Base-by-base conservation (phyloP, 108 stramenopile genomes). In the Parmales sp. region DNA sequence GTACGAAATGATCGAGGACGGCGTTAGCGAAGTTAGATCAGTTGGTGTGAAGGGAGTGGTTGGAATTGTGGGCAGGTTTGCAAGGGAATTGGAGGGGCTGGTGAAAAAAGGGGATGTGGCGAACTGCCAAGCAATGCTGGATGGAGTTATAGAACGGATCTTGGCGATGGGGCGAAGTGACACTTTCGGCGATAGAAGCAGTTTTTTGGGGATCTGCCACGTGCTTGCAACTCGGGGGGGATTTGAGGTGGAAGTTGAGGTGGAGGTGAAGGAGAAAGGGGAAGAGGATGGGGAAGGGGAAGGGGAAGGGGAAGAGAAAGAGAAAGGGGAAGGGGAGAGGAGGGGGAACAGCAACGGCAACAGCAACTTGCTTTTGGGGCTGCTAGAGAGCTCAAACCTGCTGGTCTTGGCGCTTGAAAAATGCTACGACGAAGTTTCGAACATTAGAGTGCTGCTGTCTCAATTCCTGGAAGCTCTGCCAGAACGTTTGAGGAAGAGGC, bases 1-100 rank as follows among this genome's bases (percentile, higher is more conserved):
- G 36, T 83, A 86, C 70, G 51, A 64, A 18, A 73, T 94, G 19
- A 48, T 94, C 45, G 82, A 74, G 11, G 93, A 94, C 72, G 67
- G 83, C 1, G 86, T 94, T 16, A 82, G 74, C 68, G 66, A 83
- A 26, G 89, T 94, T 26, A 9, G 54, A 7, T 34, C 20, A 11
- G 25, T 31, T 3, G 25, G 31, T 16, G 29, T 60, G 5, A 11
- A 26, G n/a, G 54, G 31, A 3, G 54, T 60, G 22, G 54, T 11
- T 43, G 41, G 41, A 43, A 43, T 11, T 16, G 11, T 34, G n/a
- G 20, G 20, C 2, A 60, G 36, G 54, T 18, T 60, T 2, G 13
- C 7, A 43, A 13, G 11, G 41, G 13, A 13, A 13, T 43, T 8
- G 13, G 41, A 8, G 41, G 13, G 41, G 41, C 41, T 8, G 13